Percentiles rank a stretch among this genome's conserved stretches.
Evolutionary conservation across 2,329 filamentous ascomycete genomes (phyloP).

Genomic region (Cladosporium sp.): DNA sequence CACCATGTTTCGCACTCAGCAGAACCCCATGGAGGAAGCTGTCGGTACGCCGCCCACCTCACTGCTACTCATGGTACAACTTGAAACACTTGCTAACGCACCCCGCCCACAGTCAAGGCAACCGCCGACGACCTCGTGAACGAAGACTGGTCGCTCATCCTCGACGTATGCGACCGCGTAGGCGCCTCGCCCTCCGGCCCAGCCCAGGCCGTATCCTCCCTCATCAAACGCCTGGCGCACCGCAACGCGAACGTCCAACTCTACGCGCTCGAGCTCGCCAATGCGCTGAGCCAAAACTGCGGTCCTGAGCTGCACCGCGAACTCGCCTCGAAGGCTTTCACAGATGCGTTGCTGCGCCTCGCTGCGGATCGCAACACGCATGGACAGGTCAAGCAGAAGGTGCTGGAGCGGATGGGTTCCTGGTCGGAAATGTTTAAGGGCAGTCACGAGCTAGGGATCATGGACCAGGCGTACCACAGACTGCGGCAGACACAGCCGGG

Average conservation of each 20-base stretch:
- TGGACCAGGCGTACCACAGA: slow-evolving; percentile 91
- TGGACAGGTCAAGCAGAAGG: slow-evolving; percentile 94
- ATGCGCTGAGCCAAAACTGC: slow-evolving; percentile 90
- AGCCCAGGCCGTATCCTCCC: slow-evolving; percentile 68
- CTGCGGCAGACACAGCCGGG: slow-evolving; percentile 78
- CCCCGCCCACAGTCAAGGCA: slow-evolving; percentile 64
- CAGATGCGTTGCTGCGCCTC: slow-evolving; percentile 86
- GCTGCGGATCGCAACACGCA: slow-evolving; percentile 94
- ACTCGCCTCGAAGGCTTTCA: slow-evolving; percentile 87
- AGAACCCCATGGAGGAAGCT: slow-evolving; percentile 67
- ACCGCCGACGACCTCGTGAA: slow-evolving; percentile 98
- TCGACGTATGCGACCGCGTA: slow-evolving; percentile 48
- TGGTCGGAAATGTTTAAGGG: slow-evolving; percentile 94
- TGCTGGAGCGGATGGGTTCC: slow-evolving; percentile 91
- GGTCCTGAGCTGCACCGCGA: slow-evolving; percentile 85
- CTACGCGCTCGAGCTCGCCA: slow-evolving; percentile 91
- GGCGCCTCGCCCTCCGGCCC: slow-evolving; percentile 39
- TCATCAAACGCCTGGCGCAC: slow-evolving; percentile 90
- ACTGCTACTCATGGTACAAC: not conserved
- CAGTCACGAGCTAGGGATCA: slow-evolving; percentile 91
- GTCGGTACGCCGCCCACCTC: slow-evolving; percentile 53
- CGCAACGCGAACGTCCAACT: slow-evolving; percentile 95
- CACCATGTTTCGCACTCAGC: slow-evolving; percentile 50
- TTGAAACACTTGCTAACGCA: slow-evolving; percentile 31
- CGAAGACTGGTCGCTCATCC: slow-evolving; percentile 71